A percentile compares a stretch with the other conserved stretches of the same genome.
phyloP scores from a whole-genome alignment of 768 basidiomycete species.

The Leccinum disarticulatum region DNA sequence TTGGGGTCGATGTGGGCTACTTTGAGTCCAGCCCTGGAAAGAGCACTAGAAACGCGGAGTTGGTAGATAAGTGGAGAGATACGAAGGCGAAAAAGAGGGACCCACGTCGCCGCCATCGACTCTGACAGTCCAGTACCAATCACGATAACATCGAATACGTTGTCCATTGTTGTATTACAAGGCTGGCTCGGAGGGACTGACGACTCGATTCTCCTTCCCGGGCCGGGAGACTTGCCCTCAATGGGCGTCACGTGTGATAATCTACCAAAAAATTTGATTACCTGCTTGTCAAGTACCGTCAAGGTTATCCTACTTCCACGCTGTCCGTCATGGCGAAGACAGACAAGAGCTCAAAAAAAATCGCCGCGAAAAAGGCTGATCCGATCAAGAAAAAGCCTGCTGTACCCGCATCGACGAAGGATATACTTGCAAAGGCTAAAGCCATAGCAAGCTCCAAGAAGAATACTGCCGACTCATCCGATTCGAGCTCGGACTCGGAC shows the following conservation, averaged over 20 bases:
- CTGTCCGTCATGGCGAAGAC: conserved; percentile 38
- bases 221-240: conserved; percentile 25
- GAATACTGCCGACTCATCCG: background rate
- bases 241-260: conserved; percentile 24
- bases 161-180: conserved; percentile 30
- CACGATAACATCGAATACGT: conserved; percentile 63
- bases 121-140: conserved; percentile 82
- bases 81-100: background rate
- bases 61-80: conserved; percentile 1
- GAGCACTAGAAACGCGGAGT: conserved; percentile 53
- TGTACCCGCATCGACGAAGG: conserved; percentile 39
- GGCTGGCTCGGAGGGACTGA: background rate
- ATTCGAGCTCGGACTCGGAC: background rate
- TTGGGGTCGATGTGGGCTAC: conserved; percentile 88
- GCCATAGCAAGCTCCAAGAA: conserved; percentile 16
- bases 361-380: conserved; percentile 36
- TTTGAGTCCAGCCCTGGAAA: conserved; percentile 84
- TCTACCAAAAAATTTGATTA: conserved; percentile 18
- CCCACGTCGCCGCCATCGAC: conserved; percentile 89
- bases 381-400: conserved; percentile 22
- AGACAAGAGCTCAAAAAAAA: conserved; percentile 37
- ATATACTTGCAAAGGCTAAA: conserved; percentile 44
- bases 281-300: background rate
- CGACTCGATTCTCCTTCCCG: background rate
- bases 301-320: background rate